These are phyloP conservation scores for Colletotrichum ledebouriae DNA, from an alignment of 2,329 filamentous ascomycete species.

Conservation along the genomic window DNA sequence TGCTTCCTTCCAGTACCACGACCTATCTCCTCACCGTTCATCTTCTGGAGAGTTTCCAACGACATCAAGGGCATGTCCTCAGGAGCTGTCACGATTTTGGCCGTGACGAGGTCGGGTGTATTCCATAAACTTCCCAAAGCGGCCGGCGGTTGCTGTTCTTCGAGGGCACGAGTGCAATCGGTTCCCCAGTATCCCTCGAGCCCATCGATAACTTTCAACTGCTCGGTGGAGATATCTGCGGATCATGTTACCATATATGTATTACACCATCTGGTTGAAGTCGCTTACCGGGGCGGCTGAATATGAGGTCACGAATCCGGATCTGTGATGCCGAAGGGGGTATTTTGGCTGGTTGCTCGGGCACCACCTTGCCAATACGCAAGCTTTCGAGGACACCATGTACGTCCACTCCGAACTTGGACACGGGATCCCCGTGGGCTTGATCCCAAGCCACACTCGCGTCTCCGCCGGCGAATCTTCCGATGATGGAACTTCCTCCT, in stretches of 20 bases:
- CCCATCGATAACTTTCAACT: neutral
- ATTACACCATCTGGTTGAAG: neutral
- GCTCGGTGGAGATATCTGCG: neutral
- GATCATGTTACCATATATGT: neutral
- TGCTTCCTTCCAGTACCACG: neutral
- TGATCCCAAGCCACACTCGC: neutral
- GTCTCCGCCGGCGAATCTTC: neutral
- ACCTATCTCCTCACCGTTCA: neutral
- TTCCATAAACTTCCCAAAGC: neutral
- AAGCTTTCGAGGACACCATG: neutral
- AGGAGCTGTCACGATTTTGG: neutral
- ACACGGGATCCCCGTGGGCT: neutral
- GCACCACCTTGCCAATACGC: neutral
- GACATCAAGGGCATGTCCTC: neutral
- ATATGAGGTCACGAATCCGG: conserved; percentile 4
- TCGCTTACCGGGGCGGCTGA: neutral
- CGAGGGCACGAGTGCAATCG: neutral
- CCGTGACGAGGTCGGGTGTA: neutral
- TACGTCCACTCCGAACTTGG: neutral
- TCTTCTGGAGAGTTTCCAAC: neutral
- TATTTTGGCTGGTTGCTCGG: neutral
- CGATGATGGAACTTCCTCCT: conserved; percentile 8
- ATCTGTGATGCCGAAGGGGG: neutral
- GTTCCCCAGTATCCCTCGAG: neutral
- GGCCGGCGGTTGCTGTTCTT: neutral